A percentile compares a stretch with the other conserved stretches of the same genome.
Conservation (phyloP, 129 eudicot species). For the Mikania micrantha region DNA sequence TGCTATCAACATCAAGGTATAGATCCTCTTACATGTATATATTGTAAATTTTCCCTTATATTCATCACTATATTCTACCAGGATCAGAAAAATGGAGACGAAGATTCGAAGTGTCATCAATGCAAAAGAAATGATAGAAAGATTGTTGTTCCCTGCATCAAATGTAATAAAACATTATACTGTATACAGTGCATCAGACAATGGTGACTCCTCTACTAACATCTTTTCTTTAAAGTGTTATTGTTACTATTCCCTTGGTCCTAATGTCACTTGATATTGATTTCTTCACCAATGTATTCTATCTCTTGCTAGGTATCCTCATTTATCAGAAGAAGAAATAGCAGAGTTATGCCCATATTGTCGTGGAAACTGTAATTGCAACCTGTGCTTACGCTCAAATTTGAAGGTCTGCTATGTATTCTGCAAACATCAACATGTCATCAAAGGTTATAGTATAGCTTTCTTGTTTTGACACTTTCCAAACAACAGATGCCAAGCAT, state of each 20-base stretch:
- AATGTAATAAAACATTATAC: constrained; percentile 49
- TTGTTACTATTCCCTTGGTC: background rate
- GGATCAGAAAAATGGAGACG: constrained; percentile 30
- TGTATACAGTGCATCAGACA: constrained; percentile 66
- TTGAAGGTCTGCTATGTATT: constrained; percentile 17
- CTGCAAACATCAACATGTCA: background rate
- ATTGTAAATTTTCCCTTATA: constrained; percentile 4
- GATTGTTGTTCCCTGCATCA: constrained; percentile 63
- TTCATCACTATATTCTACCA: constrained; percentile 11
- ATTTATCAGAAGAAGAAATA: constrained; percentile 30
- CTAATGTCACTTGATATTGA: background rate
- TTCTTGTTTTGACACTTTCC: too few species aligned
- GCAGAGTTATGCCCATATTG: constrained; percentile 31
- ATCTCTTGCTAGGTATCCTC: constrained; percentile 34
- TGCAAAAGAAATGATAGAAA: constrained; percentile 57
- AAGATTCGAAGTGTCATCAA: constrained; percentile 57
- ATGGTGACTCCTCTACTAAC: constrained; percentile 45
- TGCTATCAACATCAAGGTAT: constrained; percentile 19
- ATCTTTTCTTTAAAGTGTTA: too few species aligned
- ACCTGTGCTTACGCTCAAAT: constrained; percentile 29
- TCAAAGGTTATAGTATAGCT: too few species aligned
- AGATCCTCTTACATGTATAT: background rate
- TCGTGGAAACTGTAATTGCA: constrained; percentile 36
- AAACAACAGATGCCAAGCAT: too few species aligned
- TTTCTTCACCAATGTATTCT: background rate